Evolutionary conservation across 192 early-diverging fungal genomes (phyloP), one percentile per base, ranked within the genome.

Genomic region (Backusella parvicylindrica): DNA sequence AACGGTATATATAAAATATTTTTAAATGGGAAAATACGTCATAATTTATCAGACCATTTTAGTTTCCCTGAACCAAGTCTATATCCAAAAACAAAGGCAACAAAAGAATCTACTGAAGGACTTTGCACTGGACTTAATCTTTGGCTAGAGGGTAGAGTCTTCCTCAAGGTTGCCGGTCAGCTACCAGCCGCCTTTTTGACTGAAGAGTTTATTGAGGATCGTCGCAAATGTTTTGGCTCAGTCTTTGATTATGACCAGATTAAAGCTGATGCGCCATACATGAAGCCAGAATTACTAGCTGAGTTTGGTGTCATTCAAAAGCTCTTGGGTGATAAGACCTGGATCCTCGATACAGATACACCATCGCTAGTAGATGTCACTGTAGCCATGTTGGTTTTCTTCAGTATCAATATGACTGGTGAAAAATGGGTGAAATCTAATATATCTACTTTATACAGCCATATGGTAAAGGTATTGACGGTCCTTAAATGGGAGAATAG

Each of bases 51-150:
- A 41, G 16, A 41, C 28, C 30, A 26, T 53, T 56, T 26, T 60
- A 76, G 75, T 49, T 76, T 40, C 18, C 75, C 75, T 28, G 43
- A 66, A 7, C 76, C 66, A 32, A 63, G 72, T 28, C 56, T 79
- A 9, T 79, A 70, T 16, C 77, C 77, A 3, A 64, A 43, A 40
- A 74, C 67, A 13, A 32, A 30, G 1, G 40, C 75, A 18, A 56
- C 72, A 40, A 65, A 68, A 30, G 6, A 36, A 11, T 50, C 53
- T 64, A 76, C 56, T 0, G 38, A 36, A 7, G 68, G 53, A 0
- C n/a, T 76, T 23, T 37, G 32, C n/a, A 41, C 23, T 56, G 30
- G n/a, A 21, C 56, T 76, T 35, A 68, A 35, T 21, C 31, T 38
- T 31, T 76, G 75, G 75, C 35, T 37, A 1, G 68, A 64, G 11